Base-by-base conservation (phyloP, 2,329 filamentous ascomycete species). In the Fusarium sulawesiense region DNA sequence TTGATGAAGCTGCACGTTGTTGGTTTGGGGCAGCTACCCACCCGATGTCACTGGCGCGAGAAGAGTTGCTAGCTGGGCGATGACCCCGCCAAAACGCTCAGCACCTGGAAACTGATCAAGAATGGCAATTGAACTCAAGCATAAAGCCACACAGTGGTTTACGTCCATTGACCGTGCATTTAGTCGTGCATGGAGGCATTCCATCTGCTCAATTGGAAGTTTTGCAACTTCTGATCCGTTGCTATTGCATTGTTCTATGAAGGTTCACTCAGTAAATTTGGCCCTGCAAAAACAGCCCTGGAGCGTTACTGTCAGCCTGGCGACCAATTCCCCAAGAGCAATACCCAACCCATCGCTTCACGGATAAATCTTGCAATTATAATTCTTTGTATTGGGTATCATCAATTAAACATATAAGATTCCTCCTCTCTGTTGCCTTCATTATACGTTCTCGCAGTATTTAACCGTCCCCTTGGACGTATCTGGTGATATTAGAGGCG, bases 391-490 rank as follows among this genome's bases (percentile, higher is more conserved):
- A 42, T 46, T 34, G 55, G 55, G 63, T 66, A 66, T 66, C 61
- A 66, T 66, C 46, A 48, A 25, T 34, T n/a, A n/a, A 18, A 41
- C n/a, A 5, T 10, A 20, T 6, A 21, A 14, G 13, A 11, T 30
- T 30, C 29, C 3, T 25, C 16, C 23, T 7, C 21, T 21, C 21
- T 21, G 21, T 21, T 21, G 21, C 16, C 23, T 5, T 9, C 4
- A 3, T n/a, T 50, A 66, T 21, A 66, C 63, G 11, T 54, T 44
- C 16, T 66, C 63, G 20, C 34, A 49, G 18, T 54, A 55, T 7
- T 56, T 58, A 16, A 66, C n/a, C 6, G 29, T 55, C 11, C 34
- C 29, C n/a, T 66, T 66, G 0, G 61, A 66, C 7, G 61, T 60
- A 4, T 45, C 30, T 3, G 61, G 53, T 7, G 48, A 61, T 23